Base-by-base conservation (phyloP, 192 early-diverging fungal genomes). In the Entophlyctis helioformis region DNA sequence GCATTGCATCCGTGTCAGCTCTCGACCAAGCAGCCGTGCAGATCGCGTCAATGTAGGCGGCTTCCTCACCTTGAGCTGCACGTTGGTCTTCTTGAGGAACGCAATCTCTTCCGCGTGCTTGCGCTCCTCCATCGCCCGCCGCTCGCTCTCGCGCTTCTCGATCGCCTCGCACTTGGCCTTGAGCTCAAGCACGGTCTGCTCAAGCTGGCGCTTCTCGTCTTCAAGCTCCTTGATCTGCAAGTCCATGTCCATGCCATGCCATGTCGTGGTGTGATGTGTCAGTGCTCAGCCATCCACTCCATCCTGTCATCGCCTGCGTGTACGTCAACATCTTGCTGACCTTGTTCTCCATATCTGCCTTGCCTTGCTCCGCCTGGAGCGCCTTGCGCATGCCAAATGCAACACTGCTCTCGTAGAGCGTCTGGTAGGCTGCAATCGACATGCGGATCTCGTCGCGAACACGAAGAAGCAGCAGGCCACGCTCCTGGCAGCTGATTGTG, bases 341-440 rank as follows among this genome's bases (percentile, higher is more conserved):
- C 57, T 69, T 54, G 34, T 49, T 64, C 54, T 78, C 74, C 72
- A 72, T 78, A 51, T 79, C 76, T 9, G 76, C 42, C 42, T 79
- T 79, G 22, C 74, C 74, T 48, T 71, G 67, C 48, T 79, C 74
- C 15, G 70, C 76, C 54, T 71, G 67, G 13, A 78, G 47, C 5
- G 76, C 76, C 46, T 79, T 78, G 22, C 74, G 53, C 76, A 79
- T 79, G 6, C 76, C 76, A 56, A 79, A 79, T 22, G 76, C 76
- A 2, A 79, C 74, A 36, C 54, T 59, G 33, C 62, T 66, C 52
- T 78, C 74, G 51, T 79, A 78, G 6, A 78, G 50, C 0, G 76
- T 78, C 46, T 79, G 76, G 43, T 78, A 79, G 7, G 76, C 76
- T 2, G 74, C 74, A 48, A 79, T 73, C 13, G 76, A 74, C 76